phyloP scores from a whole-genome alignment of 441 rosid genomes.

The Euphorbia neoarborescens region DNA sequence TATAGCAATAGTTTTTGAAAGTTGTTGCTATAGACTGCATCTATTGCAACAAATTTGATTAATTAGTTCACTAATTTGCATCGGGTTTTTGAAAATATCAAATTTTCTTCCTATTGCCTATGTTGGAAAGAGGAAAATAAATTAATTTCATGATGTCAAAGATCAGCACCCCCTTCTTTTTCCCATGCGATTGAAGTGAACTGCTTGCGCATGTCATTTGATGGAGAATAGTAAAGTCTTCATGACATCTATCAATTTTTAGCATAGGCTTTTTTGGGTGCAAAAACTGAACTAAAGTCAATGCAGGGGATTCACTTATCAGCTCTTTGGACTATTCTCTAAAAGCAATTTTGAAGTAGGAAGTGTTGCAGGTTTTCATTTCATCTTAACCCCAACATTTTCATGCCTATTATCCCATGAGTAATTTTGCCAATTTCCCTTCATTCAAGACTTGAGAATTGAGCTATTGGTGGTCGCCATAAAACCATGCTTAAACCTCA shows the following conservation, averaged over 20 bases:
- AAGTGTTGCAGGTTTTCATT: slow-evolving; percentile 13
- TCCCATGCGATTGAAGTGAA: not conserved
- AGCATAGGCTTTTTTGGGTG: not conserved
- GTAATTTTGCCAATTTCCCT: too few relatives aligned
- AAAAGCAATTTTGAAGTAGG: slow-evolving; percentile 1
- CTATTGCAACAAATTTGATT: too few relatives aligned
- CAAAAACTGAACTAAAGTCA: not conserved
- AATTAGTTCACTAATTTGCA: not conserved
- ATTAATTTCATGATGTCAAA: not conserved
- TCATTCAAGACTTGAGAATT: too few relatives aligned
- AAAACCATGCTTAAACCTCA: slow-evolving; percentile 10
- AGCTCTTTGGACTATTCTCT: slow-evolving; percentile 2
- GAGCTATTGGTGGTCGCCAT: not conserved
- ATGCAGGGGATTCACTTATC: slow-evolving; percentile 12
- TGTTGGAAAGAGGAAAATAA: not conserved
- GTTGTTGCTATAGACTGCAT: too few relatives aligned
- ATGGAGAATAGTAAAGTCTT: not conserved
- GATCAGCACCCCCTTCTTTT: not conserved
- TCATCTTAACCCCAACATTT: slow-evolving; percentile 16
- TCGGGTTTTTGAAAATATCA: not conserved
- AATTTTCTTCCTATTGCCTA: not conserved
- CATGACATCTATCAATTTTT: not conserved
- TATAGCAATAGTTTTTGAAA: too few relatives aligned
- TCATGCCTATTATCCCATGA: too few relatives aligned
- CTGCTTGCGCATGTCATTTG: not conserved